Percentiles rank a stretch among this genome's conserved stretches.
Evolutionary conservation across 495 filamentous ascomycete species (phyloP).

Genomic region (Cenococcum geophilum): DNA sequence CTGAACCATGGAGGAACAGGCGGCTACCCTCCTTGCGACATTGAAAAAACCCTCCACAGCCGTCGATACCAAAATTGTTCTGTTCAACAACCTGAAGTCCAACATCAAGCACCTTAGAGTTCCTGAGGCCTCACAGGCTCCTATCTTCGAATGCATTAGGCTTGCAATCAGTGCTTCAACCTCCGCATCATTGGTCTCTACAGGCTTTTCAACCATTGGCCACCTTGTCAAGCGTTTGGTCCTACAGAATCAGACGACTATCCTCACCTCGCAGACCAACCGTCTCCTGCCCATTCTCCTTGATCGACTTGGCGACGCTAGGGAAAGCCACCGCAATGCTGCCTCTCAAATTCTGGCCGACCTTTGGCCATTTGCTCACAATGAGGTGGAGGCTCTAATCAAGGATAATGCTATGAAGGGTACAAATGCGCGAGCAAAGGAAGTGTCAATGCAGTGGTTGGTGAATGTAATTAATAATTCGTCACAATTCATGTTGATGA

Average conservation of each 20-base stretch:
- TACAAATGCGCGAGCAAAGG: constrained; percentile 75
- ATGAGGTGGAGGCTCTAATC: constrained; percentile 73
- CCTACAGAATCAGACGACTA: constrained; percentile 68
- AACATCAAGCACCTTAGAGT: constrained; percentile 85
- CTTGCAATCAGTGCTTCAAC: constrained; percentile 65
- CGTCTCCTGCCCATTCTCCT: constrained; percentile 64
- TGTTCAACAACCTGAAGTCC: constrained; percentile 68
- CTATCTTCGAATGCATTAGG: constrained; percentile 68
- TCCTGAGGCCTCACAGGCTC: constrained; percentile 61
- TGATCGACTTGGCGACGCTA: constrained; percentile 82
- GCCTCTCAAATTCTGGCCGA: constrained; percentile 69
- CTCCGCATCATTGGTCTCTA: constrained; percentile 55
- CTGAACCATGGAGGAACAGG: constrained; percentile 51
- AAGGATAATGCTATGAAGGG: constrained; percentile 70
- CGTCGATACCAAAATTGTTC: constrained; percentile 63
- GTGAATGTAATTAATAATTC: constrained; percentile 48
- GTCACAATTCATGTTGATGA: neutral
- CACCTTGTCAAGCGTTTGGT: constrained; percentile 77
- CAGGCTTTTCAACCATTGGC: constrained; percentile 76
- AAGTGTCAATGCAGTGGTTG: constrained; percentile 77
- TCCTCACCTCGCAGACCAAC: constrained; percentile 57
- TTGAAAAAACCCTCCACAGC: constrained; percentile 61
- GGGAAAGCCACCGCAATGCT: constrained; percentile 68
- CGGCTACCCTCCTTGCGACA: constrained; percentile 56
- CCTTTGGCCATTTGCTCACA: constrained; percentile 57